These are phyloP conservation scores for Sicyos edulis DNA, from an alignment of 306 rosid genomes.

Conservation along the genomic window DNA sequence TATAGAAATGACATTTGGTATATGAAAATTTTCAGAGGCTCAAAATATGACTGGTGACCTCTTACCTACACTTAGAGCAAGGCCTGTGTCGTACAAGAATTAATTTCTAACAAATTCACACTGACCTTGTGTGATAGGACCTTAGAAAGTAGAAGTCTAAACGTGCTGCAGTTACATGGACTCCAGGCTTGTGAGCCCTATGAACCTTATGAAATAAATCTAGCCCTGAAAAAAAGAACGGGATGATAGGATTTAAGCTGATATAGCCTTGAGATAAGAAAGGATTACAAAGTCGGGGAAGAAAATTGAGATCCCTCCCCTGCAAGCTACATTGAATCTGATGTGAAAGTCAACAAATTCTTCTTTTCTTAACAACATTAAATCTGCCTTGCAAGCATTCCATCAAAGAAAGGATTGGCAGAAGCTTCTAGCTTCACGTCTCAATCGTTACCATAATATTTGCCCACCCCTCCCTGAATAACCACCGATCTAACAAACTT, in stretches of 20 bases:
- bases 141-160: not conserved
- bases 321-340: not conserved
- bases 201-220: not conserved
- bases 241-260: not conserved
- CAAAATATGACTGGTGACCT: not conserved
- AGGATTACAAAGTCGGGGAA: not conserved
- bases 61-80: not conserved
- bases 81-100: not conserved
- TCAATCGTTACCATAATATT: too few relatives aligned
- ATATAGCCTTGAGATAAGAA: not conserved
- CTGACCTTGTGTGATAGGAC: not conserved
- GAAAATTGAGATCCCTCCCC: not conserved
- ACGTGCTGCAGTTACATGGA: not conserved
- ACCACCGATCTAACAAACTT: too few relatives aligned
- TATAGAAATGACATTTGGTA: not conserved
- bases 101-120: constrained; percentile 2
- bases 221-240: not conserved
- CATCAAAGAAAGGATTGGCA: too few relatives aligned
- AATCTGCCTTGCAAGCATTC: too few relatives aligned
- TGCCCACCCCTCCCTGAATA: too few relatives aligned
- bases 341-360: not conserved
- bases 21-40: not conserved
- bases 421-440: too few relatives aligned
- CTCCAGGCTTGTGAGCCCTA: not conserved
- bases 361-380: not conserved